Percentiles rank a stretch among this genome's conserved stretches.
Conservation (phyloP, 1,284 basidiomycete genomes). For the Cryptococcus jaspeensis region DNA sequence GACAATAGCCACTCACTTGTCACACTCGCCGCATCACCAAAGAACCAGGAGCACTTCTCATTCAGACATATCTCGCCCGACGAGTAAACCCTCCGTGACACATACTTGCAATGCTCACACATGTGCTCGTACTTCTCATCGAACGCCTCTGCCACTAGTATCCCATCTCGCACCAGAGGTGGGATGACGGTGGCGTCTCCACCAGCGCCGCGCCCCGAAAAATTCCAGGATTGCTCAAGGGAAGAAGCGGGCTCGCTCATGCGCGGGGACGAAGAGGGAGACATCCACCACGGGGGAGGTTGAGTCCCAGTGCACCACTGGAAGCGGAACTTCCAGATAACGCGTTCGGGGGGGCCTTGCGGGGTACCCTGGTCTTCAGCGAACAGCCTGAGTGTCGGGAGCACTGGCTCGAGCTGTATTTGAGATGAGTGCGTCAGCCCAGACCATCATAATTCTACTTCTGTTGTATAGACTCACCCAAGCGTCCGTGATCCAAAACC, state of each 20-base stretch:
- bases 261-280: neutral
- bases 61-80: conserved; percentile 27
- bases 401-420: conserved; percentile 37
- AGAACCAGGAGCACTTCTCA: conserved; percentile 26
- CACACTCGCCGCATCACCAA: conserved; percentile 13
- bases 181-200: conserved; percentile 18
- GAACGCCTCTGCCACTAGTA: neutral
- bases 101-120: conserved; percentile 18
- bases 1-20: conserved; percentile 6
- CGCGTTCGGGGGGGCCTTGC: conserved; percentile 11
- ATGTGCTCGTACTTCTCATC: neutral
- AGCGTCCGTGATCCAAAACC: conserved; percentile 48
- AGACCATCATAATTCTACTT: neutral
- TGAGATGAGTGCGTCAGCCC: conserved; percentile 1
- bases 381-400: conserved; percentile 13
- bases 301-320: conserved; percentile 39
- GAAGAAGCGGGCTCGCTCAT: conserved; percentile 1
- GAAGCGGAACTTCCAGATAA: conserved; percentile 46
- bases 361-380: conserved; percentile 1
- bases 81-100: conserved; percentile 23
- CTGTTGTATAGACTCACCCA: conserved; percentile 33
- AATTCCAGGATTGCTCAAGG: conserved; percentile 11
- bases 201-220: conserved; percentile 15
- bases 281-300: conserved; percentile 40
- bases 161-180: neutral